Percentiles rank a stretch among this genome's conserved stretches.
phyloP scores from a whole-genome alignment of 2,329 filamentous ascomycete species.

The Pseudogymnoascus sp. region DNA sequence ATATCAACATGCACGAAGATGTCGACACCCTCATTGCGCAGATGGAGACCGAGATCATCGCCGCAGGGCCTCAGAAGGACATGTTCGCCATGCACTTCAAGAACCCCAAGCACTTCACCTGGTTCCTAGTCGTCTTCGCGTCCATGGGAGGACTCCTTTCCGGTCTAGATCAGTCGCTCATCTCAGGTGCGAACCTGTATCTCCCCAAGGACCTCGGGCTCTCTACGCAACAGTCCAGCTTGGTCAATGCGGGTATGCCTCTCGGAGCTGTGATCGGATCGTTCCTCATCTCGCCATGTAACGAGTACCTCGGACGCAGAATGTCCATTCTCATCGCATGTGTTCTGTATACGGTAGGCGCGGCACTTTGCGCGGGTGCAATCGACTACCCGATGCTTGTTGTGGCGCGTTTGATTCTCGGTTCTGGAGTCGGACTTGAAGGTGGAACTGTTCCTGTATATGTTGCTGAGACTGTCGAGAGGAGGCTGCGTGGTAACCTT shows the following conservation, averaged over 20 bases:
- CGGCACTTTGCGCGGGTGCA: conserved; percentile 58
- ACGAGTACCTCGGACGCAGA: conserved; percentile 60
- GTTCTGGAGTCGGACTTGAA: conserved; percentile 64
- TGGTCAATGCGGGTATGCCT: conserved; percentile 65
- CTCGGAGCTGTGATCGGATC: conserved; percentile 66
- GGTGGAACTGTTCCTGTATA: conserved; percentile 70
- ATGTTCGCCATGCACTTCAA: conserved; percentile 50
- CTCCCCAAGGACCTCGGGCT: conserved; percentile 53
- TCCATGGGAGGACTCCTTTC: conserved; percentile 67
- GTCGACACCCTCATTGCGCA: conserved; percentile 30
- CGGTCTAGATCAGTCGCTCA: conserved; percentile 66
- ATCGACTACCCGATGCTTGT: conserved; percentile 68
- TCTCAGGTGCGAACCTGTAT: conserved; percentile 63
- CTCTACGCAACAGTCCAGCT: conserved; percentile 48
- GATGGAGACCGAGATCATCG: conserved; percentile 27
- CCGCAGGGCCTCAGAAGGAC: conserved; percentile 19
- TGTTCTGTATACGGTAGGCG: conserved; percentile 63
- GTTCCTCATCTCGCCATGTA: conserved; percentile 56
- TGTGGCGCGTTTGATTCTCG: conserved; percentile 59
- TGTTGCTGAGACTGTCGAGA: conserved; percentile 64
- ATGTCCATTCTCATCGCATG: conserved; percentile 64
- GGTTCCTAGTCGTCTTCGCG: conserved; percentile 59
- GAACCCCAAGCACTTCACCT: conserved; percentile 60
- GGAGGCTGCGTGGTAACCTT: conserved; percentile 60
- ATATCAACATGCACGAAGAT: conserved; percentile 12